Percentiles rank a stretch among this genome's conserved stretches.
phyloP scores from a whole-genome alignment of 2,329 filamentous ascomycete species.

The Lasiodiplodia gonubiensis region DNA sequence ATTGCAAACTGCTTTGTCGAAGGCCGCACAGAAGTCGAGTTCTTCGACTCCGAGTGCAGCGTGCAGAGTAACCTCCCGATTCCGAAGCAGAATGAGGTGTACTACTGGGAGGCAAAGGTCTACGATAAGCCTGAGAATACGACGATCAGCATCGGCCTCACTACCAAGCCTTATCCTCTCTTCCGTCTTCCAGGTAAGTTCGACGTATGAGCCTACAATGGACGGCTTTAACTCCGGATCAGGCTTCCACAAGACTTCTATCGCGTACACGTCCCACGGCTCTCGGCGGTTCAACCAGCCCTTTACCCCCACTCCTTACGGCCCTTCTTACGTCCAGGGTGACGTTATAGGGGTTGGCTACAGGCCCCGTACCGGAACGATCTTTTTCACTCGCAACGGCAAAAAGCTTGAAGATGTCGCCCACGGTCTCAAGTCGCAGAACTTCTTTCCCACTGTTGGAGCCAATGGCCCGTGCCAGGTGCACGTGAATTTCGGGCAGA shows the following conservation, averaged over 20 bases:
- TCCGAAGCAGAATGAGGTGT: constrained; percentile 98
- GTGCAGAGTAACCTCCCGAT: constrained; percentile 96
- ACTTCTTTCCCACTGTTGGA: constrained; percentile 97
- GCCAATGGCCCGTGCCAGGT: constrained; percentile 91
- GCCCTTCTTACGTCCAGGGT: constrained; percentile 84
- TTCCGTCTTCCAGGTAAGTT: constrained; percentile 87
- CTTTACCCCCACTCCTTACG: constrained; percentile 80
- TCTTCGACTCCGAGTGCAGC: constrained; percentile 97
- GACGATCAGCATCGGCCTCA: constrained; percentile 87
- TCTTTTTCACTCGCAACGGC: constrained; percentile 98
- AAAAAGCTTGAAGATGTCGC: constrained; percentile 95
- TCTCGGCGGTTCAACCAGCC: constrained; percentile 91
- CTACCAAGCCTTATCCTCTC: constrained; percentile 94
- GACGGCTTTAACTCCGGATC: constrained; percentile 33
- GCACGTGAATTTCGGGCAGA: constrained; percentile 97
- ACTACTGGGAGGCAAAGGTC: constrained; percentile 99
- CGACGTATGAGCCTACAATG: background rate
- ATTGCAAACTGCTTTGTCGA: constrained; percentile 99
- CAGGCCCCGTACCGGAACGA: constrained; percentile 87
- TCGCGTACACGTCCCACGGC: constrained; percentile 88
- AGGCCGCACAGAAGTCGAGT: constrained; percentile 94
- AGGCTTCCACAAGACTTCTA: constrained; percentile 92
- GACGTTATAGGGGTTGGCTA: constrained; percentile 97
- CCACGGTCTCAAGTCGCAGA: constrained; percentile 90
- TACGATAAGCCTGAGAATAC: constrained; percentile 95